A percentile compares a stretch with the other conserved stretches of the same genome.
These are phyloP conservation scores for Pholiota microspora DNA, from an alignment of 768 basidiomycete genomes.

Conservation along the genomic window DNA sequence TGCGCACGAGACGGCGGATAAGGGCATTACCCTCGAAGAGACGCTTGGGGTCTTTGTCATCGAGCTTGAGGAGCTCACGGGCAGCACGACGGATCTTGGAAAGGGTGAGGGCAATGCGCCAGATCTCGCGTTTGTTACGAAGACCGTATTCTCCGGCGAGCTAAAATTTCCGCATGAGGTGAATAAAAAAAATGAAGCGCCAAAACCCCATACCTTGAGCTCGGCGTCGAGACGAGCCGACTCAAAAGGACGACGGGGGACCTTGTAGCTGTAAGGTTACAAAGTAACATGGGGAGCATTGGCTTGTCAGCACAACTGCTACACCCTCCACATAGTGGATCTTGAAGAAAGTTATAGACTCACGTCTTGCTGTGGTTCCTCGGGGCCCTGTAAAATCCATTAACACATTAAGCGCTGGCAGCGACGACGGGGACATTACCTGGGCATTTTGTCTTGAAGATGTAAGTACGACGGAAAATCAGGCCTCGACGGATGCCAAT, in stretches of 20 bases:
- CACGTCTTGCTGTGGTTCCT: constrained; percentile 94
- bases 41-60: constrained; percentile 99
- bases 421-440: constrained; percentile 48
- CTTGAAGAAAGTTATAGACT: constrained; percentile 56
- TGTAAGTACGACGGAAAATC: constrained; percentile 15
- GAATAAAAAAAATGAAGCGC: neutral
- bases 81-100: constrained; percentile 99
- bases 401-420: constrained; percentile 25
- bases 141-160: constrained; percentile 99
- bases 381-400: constrained; percentile 65
- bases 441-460: constrained; percentile 63
- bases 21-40: constrained; percentile 99
- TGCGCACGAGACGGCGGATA: constrained; percentile 94
- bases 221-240: constrained; percentile 99
- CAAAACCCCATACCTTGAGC: constrained; percentile 76
- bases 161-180: constrained; percentile 37
- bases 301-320: constrained; percentile 62
- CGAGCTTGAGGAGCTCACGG: constrained; percentile 99
- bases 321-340: constrained; percentile 72
- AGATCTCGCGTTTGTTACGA: constrained; percentile 99
- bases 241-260: constrained; percentile 96
- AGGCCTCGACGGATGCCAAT: constrained; percentile 10
- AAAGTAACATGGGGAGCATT: constrained; percentile 54
- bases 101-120: constrained; percentile 96
- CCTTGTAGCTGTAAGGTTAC: constrained; percentile 83